Base-by-base conservation (phyloP, 2,329 filamentous ascomycete genomes). In the Aspergillus novofumigatus region DNA sequence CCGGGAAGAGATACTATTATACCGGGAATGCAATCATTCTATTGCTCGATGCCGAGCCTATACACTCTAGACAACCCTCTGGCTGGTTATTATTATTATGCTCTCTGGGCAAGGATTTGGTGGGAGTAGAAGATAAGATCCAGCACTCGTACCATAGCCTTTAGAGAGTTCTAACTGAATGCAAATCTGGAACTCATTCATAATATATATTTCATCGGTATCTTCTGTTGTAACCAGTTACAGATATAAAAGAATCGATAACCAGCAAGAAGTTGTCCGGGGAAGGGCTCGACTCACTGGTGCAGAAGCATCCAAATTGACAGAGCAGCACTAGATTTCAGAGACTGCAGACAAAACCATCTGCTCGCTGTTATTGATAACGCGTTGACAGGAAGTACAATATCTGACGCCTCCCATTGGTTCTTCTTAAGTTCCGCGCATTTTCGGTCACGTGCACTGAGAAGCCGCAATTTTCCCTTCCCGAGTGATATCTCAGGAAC, bases 381-480 rank as follows among this genome's bases (percentile, higher is more conserved):
- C 14, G 5, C 14, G 42, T 23, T 23, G 17, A 1, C 8, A 23
- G 42, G 21, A 44, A 23, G 44, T 47, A 17, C 10, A 47, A 23
- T 47, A 26, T 14, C 6, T 7, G 44, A 26, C 23, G 11, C 11
- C 11, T 47, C 44, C 44, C 14, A 47, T 47, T 47, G 44, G 44
- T 8, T 25, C 44, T 14, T 17, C 21, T 6, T 32, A 38, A 20
- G 8, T 11, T 28, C 41, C 51, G 4, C 38, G 7, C 14, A 45
- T 17, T 23, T 11, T 0, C 10, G 1, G n/a, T 56, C 63, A 65
- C 63, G 63, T 65, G 63, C 57, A 25, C 8, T 2, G 48, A 29
- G 59, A 54, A 60, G 53, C 56, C 60, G 59, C 59, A 68, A 66
- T 65, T 64, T 67, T 64, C 64, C 65, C 55, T 21, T 47, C 44